Base-by-base conservation (phyloP, 345 rosid genomes). In the Theobroma cacao region DNA sequence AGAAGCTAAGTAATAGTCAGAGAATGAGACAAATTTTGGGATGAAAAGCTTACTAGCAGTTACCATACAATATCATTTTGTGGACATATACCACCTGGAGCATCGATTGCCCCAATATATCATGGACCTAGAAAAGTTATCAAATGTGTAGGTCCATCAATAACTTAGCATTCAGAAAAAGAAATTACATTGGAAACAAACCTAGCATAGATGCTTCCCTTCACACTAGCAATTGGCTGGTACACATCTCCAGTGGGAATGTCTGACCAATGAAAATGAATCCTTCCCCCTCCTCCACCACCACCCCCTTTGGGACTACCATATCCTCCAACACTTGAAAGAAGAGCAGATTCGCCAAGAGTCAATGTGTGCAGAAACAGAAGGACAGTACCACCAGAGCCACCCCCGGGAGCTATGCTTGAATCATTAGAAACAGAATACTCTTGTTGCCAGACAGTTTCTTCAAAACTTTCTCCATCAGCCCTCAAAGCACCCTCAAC, bases 211-310 rank as follows among this genome's bases (percentile, higher is more conserved):
- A 97, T 88, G 80, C 55, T 80, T 85, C 99, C 99, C 76, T 89
- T 87, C 55, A 94, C 93, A 74, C 82, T 88, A 61, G 99, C 99
- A 77, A 97, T 90, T 28, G 99, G 99, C 92, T 91, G 98, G 87
- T 97, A 97, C 11, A 97, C 90, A 87, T 97, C 99, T 63, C 99
- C 99, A 30, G 95, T 93, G 61, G 97, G 97, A 86, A 97, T 91
- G 81, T 97, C 90, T 11, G 97, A 88, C 99, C 99, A 97, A 79
- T 94, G 99, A 85, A 97, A 91, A 84, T 94, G 99, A 91, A 97
- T 89, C 88, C 99, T 93, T 79, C 99, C 99, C 72, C 99, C 99
- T 52, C 99, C 98, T 10, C 98, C 99, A 24, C 99, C 99, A 64
- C 98, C 99, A 66, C 90, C 84, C 53, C 98, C 94, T 38, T 82